These are phyloP conservation scores for Emergomyces orientalis DNA, from an alignment of 2,329 filamentous ascomycete genomes.

Conservation along the genomic window DNA sequence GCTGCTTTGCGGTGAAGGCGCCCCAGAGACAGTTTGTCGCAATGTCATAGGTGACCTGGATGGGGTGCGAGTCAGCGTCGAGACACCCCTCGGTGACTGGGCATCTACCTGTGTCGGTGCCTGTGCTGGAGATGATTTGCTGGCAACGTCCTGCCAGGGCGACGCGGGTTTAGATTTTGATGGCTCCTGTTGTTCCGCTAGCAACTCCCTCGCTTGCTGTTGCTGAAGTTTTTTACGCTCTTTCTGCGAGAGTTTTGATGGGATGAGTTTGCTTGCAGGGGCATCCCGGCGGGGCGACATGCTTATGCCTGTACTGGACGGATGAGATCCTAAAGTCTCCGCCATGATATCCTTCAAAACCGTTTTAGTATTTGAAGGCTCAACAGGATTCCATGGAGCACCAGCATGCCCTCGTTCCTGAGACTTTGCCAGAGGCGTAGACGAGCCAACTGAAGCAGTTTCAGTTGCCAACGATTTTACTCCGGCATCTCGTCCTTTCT, in stretches of 20 bases:
- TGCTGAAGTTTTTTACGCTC: constrained; percentile 79
- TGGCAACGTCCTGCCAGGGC: constrained; percentile 58
- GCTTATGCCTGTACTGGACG: constrained; percentile 46
- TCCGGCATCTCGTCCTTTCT: background rate
- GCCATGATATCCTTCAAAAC: constrained; percentile 71
- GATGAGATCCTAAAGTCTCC: constrained; percentile 44
- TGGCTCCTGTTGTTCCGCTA: constrained; percentile 26
- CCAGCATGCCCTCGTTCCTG: constrained; percentile 18
- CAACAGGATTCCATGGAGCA: constrained; percentile 45
- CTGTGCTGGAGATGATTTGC: constrained; percentile 13
- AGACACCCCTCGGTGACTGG: background rate
- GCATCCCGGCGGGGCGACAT: constrained; percentile 40
- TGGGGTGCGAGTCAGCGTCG: constrained; percentile 9
- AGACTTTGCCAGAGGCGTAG: background rate
- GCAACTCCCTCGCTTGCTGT: constrained; percentile 45
- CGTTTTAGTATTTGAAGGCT: constrained; percentile 53
- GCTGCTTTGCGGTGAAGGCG: constrained; percentile 20
- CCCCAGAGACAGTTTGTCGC: constrained; percentile 50
- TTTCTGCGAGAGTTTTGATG: constrained; percentile 72
- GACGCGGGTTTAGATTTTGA: constrained; percentile 30
- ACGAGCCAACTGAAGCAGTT: background rate
- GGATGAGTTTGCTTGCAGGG: constrained; percentile 28
- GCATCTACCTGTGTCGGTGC: constrained; percentile 5
- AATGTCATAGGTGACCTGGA: constrained; percentile 49
- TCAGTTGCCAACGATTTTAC: background rate